Evolutionary conservation across 148 eudicot species (phyloP).

Genomic region (Suaeda aralocaspica): DNA sequence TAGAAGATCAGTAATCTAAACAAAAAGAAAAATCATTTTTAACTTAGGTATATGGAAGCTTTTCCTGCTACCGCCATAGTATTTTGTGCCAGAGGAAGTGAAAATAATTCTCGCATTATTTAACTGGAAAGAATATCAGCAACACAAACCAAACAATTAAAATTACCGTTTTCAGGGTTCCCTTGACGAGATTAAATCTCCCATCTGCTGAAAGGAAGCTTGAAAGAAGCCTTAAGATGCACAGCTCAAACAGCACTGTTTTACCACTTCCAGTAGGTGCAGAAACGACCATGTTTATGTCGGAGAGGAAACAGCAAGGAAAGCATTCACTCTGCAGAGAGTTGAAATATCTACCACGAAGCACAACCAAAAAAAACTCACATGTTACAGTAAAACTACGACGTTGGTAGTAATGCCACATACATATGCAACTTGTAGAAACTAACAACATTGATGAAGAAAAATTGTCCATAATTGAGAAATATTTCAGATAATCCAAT

Average conservation of each 20-base stretch:
- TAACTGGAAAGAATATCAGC: neutral
- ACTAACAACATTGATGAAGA: neutral
- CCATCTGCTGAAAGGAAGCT: slow-evolving; percentile 79
- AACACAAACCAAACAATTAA: neutral
- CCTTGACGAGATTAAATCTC: slow-evolving; percentile 60
- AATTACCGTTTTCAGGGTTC: slow-evolving; percentile 86
- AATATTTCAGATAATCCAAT: neutral
- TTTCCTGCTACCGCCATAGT: neutral
- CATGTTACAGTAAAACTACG: too few species aligned
- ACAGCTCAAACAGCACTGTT: slow-evolving; percentile 93
- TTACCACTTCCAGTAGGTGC: slow-evolving; percentile 99
- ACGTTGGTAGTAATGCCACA: neutral
- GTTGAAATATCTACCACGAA: slow-evolving; percentile 74
- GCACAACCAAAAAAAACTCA: too few species aligned
- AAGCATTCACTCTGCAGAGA: slow-evolving; percentile 99
- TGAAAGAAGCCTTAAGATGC: slow-evolving; percentile 90
- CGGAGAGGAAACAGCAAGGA: slow-evolving; percentile 73
- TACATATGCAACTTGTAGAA: neutral
- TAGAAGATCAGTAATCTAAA: neutral
- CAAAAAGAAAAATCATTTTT: neutral
- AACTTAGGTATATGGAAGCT: neutral
- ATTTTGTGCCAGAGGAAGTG: neutral
- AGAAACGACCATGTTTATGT: slow-evolving; percentile 88
- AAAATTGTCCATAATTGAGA: neutral
- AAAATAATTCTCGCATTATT: neutral